phyloP scores from a whole-genome alignment of 2,329 filamentous ascomycete genomes.

The Trichoderma citrinoviride region DNA sequence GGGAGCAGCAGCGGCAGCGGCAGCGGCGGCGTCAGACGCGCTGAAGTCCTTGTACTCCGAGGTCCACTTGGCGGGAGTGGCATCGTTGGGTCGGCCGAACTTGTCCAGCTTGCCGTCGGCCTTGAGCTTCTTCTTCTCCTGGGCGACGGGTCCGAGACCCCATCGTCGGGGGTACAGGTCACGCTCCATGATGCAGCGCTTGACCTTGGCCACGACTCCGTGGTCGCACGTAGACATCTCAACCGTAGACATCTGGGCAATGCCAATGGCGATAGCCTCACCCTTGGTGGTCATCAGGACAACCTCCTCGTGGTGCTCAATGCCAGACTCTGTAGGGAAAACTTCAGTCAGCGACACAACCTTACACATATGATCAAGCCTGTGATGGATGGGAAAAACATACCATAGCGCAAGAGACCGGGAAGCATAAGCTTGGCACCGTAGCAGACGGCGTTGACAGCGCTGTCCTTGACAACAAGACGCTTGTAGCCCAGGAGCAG shows the following conservation, averaged over 20 bases:
- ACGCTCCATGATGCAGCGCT: slow-evolving; percentile 99
- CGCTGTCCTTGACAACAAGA: slow-evolving; percentile 83
- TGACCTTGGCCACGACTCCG: slow-evolving; percentile 96
- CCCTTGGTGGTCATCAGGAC: slow-evolving; percentile 99
- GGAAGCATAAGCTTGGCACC: slow-evolving; percentile 99
- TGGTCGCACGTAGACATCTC: slow-evolving; percentile 97
- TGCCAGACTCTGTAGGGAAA: slow-evolving; percentile 65
- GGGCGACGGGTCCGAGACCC: slow-evolving; percentile 89
- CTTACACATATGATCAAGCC: neutral
- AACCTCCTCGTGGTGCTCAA: slow-evolving; percentile 94
- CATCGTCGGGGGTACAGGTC: slow-evolving; percentile 95
- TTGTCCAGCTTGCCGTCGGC: slow-evolving; percentile 97
- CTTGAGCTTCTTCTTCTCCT: slow-evolving; percentile 99
- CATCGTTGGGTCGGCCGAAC: slow-evolving; percentile 88
- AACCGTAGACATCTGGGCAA: slow-evolving; percentile 96
- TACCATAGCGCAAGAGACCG: slow-evolving; percentile 86
- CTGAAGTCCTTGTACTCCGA: slow-evolving; percentile 88
- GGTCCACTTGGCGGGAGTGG: slow-evolving; percentile 91
- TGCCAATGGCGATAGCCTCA: slow-evolving; percentile 93
- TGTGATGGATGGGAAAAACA: slow-evolving; percentile 31
- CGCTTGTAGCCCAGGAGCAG: slow-evolving; percentile 93
- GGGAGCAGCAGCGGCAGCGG: slow-evolving; percentile 43
- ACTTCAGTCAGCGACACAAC: slow-evolving; percentile 28
- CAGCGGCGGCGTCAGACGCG: slow-evolving; percentile 48
- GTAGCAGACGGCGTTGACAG: slow-evolving; percentile 95